phyloP scores from a whole-genome alignment of 768 basidiomycete species.

The Cytidiella melzeri region DNA sequence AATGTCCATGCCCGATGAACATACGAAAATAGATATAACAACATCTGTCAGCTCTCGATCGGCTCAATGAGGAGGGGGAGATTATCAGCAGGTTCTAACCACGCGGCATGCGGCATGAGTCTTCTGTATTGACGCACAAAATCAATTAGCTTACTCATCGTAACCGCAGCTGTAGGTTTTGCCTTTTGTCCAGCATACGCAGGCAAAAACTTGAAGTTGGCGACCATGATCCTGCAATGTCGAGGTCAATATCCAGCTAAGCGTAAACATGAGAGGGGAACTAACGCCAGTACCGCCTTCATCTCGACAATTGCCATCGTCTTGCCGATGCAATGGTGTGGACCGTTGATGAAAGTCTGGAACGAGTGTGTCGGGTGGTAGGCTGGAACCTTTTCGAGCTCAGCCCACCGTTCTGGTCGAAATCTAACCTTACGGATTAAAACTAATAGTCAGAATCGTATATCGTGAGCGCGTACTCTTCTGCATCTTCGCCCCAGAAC shows the following conservation, averaged over 20 bases:
- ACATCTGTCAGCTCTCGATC: neutral
- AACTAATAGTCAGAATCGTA: neutral
- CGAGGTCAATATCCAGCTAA: too few relatives aligned
- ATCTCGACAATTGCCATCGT: neutral
- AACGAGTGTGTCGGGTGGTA: neutral
- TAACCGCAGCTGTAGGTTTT: neutral
- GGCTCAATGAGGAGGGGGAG: neutral
- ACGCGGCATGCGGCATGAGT: neutral
- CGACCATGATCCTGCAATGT: neutral
- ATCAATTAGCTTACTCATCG: neutral
- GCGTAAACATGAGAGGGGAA: neutral
- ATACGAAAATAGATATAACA: too few relatives aligned
- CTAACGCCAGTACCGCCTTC: neutral
- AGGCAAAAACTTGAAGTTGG: neutral
- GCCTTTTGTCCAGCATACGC: neutral
- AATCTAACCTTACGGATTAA: neutral
- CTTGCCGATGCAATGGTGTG: neutral
- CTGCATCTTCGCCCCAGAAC: constrained; percentile 28
- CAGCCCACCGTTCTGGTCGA: neutral
- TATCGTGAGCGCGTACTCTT: constrained; percentile 9
- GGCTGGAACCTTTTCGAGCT: neutral
- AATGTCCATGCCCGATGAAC: too few relatives aligned
- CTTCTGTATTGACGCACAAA: neutral
- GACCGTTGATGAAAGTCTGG: neutral
- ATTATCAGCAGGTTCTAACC: neutral